Evolutionary conservation across 306 rosid species (phyloP).

Genomic region (Quercus cerris): DNA sequence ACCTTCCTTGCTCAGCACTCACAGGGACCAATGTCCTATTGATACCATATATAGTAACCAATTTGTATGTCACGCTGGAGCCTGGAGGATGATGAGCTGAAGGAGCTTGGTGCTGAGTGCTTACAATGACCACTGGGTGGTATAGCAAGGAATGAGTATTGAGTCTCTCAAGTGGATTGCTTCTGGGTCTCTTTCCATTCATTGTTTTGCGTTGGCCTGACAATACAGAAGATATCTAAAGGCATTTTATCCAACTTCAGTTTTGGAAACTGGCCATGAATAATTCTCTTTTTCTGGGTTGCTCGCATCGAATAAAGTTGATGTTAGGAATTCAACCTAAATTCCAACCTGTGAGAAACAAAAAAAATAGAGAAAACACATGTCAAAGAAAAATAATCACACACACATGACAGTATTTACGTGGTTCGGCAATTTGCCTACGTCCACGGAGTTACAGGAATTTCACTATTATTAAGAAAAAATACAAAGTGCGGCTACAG

Average conservation of each 20-base stretch:
- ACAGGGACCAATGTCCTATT: background rate
- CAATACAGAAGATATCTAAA: conserved; percentile 65
- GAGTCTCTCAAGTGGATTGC: conserved; percentile 73
- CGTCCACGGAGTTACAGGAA: no score
- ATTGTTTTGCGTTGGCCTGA: conserved; percentile 95
- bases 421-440: no score
- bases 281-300: conserved; percentile 88
- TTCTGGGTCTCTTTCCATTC: conserved; percentile 82
- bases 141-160: conserved; percentile 58
- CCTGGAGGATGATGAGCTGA: conserved; percentile 58
- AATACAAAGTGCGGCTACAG: no score
- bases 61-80: conserved; percentile 69
- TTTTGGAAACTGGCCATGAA: conserved; percentile 92
- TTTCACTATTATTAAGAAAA: no score
- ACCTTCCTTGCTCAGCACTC: background rate
- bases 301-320: conserved; percentile 88
- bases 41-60: background rate
- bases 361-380: no score
- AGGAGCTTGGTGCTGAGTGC: conserved; percentile 56
- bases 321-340: background rate
- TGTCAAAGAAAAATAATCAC: no score
- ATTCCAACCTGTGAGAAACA: no score
- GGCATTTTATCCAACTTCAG: conserved; percentile 90
- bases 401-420: no score
- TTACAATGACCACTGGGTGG: conserved; percentile 75